phyloP scores from a whole-genome alignment of 1,139 yeast species.

The Suhomyces ambrosiae region DNA sequence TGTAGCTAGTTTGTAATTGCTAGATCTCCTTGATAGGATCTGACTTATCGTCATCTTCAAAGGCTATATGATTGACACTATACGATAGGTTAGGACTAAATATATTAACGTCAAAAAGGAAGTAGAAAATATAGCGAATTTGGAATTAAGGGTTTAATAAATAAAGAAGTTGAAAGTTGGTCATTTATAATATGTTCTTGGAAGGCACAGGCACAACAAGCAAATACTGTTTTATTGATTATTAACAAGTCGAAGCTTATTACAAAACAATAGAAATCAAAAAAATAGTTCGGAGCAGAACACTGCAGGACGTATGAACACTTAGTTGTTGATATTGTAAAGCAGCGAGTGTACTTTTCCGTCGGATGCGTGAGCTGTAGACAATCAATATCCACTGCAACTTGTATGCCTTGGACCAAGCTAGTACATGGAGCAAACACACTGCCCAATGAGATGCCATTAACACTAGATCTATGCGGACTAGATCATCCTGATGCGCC shows the following conservation, averaged over 20 bases:
- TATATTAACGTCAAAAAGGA: too few species aligned
- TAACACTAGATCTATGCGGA: too few species aligned
- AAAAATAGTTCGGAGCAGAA: constrained; percentile 1
- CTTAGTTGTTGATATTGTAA: background rate
- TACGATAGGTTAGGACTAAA: too few species aligned
- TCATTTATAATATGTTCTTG: constrained; percentile 3
- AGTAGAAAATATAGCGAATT: too few species aligned
- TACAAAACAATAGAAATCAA: background rate
- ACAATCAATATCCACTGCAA: too few species aligned
- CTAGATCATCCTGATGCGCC: too few species aligned
- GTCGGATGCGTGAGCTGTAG: too few species aligned
- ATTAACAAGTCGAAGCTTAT: background rate
- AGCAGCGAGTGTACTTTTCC: background rate
- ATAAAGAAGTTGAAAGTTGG: background rate
- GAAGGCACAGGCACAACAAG: background rate
- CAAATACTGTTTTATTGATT: background rate
- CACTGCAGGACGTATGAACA: background rate
- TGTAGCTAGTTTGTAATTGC: background rate
- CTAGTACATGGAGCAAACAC: too few species aligned
- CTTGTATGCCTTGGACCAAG: too few species aligned
- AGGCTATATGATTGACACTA: too few species aligned
- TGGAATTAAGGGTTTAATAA: background rate
- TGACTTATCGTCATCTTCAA: constrained; percentile 11
- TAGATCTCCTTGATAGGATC: constrained; percentile 8
- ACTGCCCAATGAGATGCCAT: too few species aligned